Evolutionary conservation across 2,329 filamentous ascomycete species (phyloP).

Genomic region (Graphilbum ipis-grandicollis): DNA sequence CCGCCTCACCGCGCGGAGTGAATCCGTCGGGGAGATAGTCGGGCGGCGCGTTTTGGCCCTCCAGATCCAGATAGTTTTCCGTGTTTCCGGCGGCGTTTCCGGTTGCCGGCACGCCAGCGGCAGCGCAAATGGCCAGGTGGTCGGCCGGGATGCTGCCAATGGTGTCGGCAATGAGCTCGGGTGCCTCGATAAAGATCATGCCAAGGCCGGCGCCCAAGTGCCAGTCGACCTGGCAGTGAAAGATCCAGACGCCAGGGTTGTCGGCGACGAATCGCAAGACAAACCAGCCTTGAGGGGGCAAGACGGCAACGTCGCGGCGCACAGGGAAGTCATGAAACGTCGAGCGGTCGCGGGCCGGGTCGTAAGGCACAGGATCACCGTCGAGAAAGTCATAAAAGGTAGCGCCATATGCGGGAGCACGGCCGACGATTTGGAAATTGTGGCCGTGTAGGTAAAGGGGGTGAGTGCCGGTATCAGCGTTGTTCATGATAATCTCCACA

Average conservation of each 20-base stretch:
- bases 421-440: constrained; percentile 43
- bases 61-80: constrained; percentile 8
- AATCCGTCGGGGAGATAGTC: constrained; percentile 16
- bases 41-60: constrained; percentile 7
- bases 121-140: constrained; percentile 37
- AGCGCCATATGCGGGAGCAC: constrained; percentile 38
- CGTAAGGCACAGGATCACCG: constrained; percentile 16
- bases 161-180: constrained; percentile 25
- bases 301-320: constrained; percentile 49
- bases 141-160: constrained; percentile 33
- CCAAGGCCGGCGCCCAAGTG: constrained; percentile 28
- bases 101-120: constrained; percentile 3
- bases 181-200: constrained; percentile 26
- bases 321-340: constrained; percentile 40
- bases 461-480: constrained; percentile 52
- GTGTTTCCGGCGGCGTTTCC: constrained; percentile 12
- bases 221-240: constrained; percentile 37
- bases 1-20: constrained; percentile 52
- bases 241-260: constrained; percentile 27
- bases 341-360: constrained; percentile 5
- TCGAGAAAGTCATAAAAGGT: constrained; percentile 33
- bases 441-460: constrained; percentile 70
- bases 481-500: constrained; percentile 63
- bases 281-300: constrained; percentile 40
- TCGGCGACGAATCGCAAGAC: constrained; percentile 25